phyloP scores from a whole-genome alignment of 306 rosid genomes.

The Ammopiptanthus mongolicus region DNA sequence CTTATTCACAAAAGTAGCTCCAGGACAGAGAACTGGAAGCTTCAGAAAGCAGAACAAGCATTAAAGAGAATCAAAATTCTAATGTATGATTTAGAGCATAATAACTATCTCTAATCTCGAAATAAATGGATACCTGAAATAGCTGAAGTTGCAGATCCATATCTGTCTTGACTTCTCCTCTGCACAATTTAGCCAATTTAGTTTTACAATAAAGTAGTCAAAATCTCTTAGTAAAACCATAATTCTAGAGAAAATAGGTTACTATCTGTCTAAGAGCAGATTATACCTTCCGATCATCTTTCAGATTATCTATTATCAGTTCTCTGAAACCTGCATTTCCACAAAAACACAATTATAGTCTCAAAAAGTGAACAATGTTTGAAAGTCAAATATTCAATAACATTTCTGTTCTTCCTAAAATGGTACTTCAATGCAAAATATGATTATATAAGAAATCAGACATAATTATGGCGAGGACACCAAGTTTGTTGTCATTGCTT shows the following conservation, averaged over 20 bases:
- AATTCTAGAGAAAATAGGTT: conserved; percentile 3
- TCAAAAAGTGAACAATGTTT: not conserved
- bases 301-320: conserved; percentile 69
- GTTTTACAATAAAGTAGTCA: not conserved
- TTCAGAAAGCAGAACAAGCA: not conserved
- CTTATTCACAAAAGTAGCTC: not conserved
- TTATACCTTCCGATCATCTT: conserved; percentile 76
- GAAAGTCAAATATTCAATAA: conserved; percentile 1
- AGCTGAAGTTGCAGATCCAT: conserved; percentile 79
- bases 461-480: not conserved
- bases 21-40: not conserved
- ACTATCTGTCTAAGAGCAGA: not conserved
- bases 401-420: not conserved
- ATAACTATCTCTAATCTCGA: not conserved
- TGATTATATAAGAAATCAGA: not conserved
- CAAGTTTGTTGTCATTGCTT: not conserved
- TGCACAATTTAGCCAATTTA: conserved; percentile 30
- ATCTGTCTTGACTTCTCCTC: conserved; percentile 60
- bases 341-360: conserved; percentile 18
- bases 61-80: not conserved
- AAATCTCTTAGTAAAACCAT: conserved; percentile 5
- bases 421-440: not conserved
- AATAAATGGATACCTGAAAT: conserved; percentile 53
- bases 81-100: not conserved
- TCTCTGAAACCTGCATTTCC: conserved; percentile 78